Percentiles rank a stretch among this genome's conserved stretches.
Evolutionary conservation across 2,329 filamentous ascomycete genomes (phyloP).

Genomic region (Xylaria sp.): DNA sequence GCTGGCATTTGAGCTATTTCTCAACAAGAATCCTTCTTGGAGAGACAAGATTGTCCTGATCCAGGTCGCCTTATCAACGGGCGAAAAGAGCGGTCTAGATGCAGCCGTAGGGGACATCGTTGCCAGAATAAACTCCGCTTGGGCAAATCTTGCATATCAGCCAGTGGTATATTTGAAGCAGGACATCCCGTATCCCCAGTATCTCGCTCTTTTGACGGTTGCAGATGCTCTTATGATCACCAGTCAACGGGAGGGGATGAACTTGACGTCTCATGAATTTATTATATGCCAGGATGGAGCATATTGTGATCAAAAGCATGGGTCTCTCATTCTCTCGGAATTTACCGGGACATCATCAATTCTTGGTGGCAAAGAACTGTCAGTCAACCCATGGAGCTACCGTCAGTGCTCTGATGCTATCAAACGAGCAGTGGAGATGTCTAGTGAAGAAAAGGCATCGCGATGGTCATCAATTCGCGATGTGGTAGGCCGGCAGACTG

Average conservation of each 20-base stretch:
- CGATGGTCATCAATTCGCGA: constrained; percentile 81
- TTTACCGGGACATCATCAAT: constrained; percentile 93
- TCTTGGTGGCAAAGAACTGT: constrained; percentile 81
- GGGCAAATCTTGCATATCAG: constrained; percentile 91
- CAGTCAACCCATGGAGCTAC: constrained; percentile 97
- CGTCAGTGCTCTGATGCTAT: constrained; percentile 88
- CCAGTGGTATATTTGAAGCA: constrained; percentile 94
- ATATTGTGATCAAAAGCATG: constrained; percentile 78
- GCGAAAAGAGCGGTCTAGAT: constrained; percentile 87
- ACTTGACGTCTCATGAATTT: constrained; percentile 93
- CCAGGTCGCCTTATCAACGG: constrained; percentile 91
- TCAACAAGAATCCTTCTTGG: constrained; percentile 94
- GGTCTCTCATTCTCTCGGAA: constrained; percentile 90
- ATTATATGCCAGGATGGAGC: constrained; percentile 91
- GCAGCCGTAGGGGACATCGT: constrained; percentile 93
- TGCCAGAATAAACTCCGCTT: constrained; percentile 90
- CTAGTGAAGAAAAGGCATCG: constrained; percentile 74
- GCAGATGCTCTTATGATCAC: constrained; percentile 95
- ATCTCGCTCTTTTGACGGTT: constrained; percentile 88
- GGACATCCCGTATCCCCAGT: constrained; percentile 92
- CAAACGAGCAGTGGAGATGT: constrained; percentile 84
- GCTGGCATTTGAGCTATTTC: constrained; percentile 89
- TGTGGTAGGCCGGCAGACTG: constrained; percentile 83
- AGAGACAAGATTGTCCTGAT: constrained; percentile 88
- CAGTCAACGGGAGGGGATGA: constrained; percentile 96